phyloP scores from a whole-genome alignment of 495 filamentous ascomycete genomes.

The Hypoxylon fuscum region DNA sequence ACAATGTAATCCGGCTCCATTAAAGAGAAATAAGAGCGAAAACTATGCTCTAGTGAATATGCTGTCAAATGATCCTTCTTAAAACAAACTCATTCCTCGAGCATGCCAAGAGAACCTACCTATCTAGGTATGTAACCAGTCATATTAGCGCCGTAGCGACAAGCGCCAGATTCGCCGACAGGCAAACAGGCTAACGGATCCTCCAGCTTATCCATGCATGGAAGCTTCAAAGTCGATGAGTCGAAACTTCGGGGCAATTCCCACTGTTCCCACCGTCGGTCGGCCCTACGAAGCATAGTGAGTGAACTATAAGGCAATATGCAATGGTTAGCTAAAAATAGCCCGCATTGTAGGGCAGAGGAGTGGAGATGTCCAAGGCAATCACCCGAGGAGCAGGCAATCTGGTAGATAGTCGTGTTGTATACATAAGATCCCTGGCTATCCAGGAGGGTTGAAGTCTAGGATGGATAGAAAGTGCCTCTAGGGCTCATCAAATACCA shows the following conservation, averaged over 20 bases:
- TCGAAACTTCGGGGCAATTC: conserved; percentile 3
- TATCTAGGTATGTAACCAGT: background rate
- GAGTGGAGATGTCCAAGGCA: background rate
- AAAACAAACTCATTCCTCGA: background rate
- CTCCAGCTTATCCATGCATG: conserved; percentile 15
- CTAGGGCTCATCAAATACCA: background rate
- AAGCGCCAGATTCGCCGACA: background rate
- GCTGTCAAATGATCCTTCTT: no score
- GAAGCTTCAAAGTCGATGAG: conserved; percentile 7
- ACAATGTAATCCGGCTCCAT: no score
- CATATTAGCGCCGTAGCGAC: conserved; percentile 10
- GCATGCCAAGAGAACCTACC: background rate
- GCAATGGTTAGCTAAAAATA: conserved; percentile 18
- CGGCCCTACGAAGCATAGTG: background rate
- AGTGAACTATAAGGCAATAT: background rate
- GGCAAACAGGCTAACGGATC: conserved; percentile 24
- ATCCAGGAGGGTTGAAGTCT: background rate
- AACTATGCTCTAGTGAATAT: no score
- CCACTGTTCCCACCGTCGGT: conserved; percentile 5
- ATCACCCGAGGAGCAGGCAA: background rate
- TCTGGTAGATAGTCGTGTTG: background rate
- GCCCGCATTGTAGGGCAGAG: conserved; percentile 13
- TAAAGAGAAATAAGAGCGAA: no score
- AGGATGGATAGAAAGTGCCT: background rate
- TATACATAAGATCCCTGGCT: background rate